Base-by-base conservation (phyloP, 1,139 yeast species). In the Scheffersomyces insectosa region DNA sequence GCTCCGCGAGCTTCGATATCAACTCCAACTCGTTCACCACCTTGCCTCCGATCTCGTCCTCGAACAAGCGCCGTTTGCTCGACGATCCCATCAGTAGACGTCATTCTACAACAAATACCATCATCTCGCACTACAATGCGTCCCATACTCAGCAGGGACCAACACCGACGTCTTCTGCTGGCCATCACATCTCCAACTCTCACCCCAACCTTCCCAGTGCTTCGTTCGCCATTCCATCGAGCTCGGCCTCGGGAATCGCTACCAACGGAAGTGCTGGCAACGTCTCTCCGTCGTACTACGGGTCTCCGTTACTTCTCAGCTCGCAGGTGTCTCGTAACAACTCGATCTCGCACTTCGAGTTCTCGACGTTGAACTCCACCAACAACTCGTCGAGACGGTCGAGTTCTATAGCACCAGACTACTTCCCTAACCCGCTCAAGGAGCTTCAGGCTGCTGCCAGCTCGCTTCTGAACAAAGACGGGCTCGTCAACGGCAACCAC, bases 1-100 rank as follows among this genome's bases (percentile, higher is more conserved):
- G 75, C 40, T 62, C 68, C 16, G 70, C 73, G 23, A 66, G 73
- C 51, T 62, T 69, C 48, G 75, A 68, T 46, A 45, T 61, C 15
- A 57, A 58, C 41, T 44, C 54, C 38, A 41, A 33, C 16, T 13
- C 42, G 10, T 28, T 29, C 25, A 35, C 42, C 5, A 36, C 50
- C 2, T 42, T 45, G 10, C 57, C 54, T 1, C 54, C 57, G 8
- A 45, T 51, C 14, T 48, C 51, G n/a, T 36, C 45, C 16, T 39
- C 44, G 28, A 50, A 46, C 47, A 51, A 53, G 31, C 44, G 57
- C 9, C 47, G 57, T 10, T 45, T 53, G 5, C 40, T 53, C 33
- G 57, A 53, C 20, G 57, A 53, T 16, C 56, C 56, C 25, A 45
- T 49, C 25, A 40, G 44, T 34, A 42, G 57, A 12, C 44, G 57